These are phyloP conservation scores for Aspergillus nidulans DNA, from an alignment of 495 filamentous ascomycete species.

Conservation along the genomic window DNA sequence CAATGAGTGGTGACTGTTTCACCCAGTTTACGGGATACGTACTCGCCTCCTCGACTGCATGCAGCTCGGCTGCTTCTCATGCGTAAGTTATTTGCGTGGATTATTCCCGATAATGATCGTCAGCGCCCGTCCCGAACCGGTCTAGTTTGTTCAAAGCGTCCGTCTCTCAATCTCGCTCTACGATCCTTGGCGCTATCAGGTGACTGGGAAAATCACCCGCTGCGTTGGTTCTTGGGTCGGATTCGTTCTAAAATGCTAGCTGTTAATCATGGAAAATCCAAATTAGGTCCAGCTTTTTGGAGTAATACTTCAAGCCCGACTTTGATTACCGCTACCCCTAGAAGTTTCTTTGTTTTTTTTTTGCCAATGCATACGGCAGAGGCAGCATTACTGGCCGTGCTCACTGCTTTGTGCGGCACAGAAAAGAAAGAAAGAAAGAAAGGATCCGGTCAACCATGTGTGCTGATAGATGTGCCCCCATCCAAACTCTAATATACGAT, in stretches of 20 bases:
- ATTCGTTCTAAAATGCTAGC: slow-evolving; percentile 1
- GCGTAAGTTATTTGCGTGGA: slow-evolving; percentile 4
- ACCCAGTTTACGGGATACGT: background rate
- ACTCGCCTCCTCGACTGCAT: background rate
- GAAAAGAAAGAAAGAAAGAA: background rate
- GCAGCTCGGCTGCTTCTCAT: background rate
- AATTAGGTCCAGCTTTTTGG: background rate
- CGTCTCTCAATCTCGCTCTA: no score
- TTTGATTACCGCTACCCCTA: background rate
- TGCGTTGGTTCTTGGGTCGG: background rate
- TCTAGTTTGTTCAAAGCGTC: background rate
- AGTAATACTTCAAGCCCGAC: background rate
- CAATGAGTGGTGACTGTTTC: background rate
- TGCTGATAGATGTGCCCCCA: slow-evolving; percentile 1
- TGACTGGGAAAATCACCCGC: background rate
- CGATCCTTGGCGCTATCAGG: background rate
- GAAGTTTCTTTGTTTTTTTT: background rate
- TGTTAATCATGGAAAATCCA: background rate
- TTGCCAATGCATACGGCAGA: background rate
- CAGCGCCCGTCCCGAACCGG: background rate
- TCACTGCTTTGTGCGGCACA: background rate
- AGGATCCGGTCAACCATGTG: slow-evolving; percentile 16
- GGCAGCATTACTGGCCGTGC: background rate
- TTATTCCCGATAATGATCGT: slow-evolving; percentile 4
- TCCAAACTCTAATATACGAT: slow-evolving; percentile 23